Evolutionary conservation across 2,329 filamentous ascomycete genomes (phyloP), one percentile per base, ranked within the genome.

Genomic region (Aspergillus luchuensis): DNA sequence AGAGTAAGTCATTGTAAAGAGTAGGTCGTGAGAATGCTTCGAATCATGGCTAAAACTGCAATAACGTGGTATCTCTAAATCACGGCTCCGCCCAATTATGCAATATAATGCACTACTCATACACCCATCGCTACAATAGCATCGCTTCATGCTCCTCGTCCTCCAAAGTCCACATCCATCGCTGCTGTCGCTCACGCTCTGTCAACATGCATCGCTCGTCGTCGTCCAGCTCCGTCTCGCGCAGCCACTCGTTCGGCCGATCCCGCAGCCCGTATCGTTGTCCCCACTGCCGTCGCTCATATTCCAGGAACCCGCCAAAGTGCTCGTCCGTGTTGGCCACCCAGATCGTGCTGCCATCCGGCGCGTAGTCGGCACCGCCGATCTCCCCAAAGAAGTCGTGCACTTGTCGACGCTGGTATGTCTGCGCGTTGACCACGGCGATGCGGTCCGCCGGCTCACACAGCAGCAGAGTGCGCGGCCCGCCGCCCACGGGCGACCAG

Each of bases 341-440:
- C 76, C 76, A 80, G 62, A 80, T 74, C 7, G 68, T 66, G 10
- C 71, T 65, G 5, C 79, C 78, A 58, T 80, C 78, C 1, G 77
- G 76, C 21, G 74, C 71, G 56, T 74, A 80, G 58, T 78, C 76
- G 0, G 78, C 77, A 2, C 79, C 79, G 5, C 74, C 78, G 28
- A 80, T 75, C 56, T 80, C 79, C 4, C 79, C 79, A 19, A 80
- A 80, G 68, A 80, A 80, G 61, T 80, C 78, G 41, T 79, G 75
- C 4, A 77, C 75, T 60, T 80, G 79, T 7, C 77, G 73, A 0
- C 71, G 72, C 28, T 75, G 70, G 62, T 75, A 80, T 6, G 76
- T 74, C 62, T 78, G 77, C 5, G 78, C 78, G 56, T 80, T 77
- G 56, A 80, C 72, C n/a, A 80, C 69, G 5, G 73, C 69, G n/a